Evolutionary conservation across 495 filamentous ascomycete genomes (phyloP).

Genomic region (Poronia punctata): DNA sequence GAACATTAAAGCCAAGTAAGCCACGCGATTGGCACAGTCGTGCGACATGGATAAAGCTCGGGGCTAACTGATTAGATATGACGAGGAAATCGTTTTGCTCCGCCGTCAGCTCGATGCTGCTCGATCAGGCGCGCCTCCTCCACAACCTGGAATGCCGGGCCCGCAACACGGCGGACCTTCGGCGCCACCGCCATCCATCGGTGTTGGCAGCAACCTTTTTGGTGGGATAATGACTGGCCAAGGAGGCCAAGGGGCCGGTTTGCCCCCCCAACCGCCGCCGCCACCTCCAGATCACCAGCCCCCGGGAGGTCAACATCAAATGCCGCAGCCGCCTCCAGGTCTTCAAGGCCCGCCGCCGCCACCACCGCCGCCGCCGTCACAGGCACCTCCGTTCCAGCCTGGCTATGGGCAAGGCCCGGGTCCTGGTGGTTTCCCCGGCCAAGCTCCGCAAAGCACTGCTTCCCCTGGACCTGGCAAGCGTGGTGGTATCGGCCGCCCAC

Average conservation of each 20-base stretch:
- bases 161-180: constrained; percentile 70
- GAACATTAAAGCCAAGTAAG: constrained; percentile 83
- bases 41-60: too few relatives aligned
- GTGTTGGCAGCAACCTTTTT: constrained; percentile 90
- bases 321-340: constrained; percentile 57
- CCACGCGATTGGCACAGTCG: too few relatives aligned
- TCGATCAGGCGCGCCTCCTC: constrained; percentile 59
- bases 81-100: constrained; percentile 79
- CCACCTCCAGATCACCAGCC: constrained; percentile 50
- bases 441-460: constrained; percentile 74
- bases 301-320: constrained; percentile 48
- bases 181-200: constrained; percentile 78
- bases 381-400: constrained; percentile 44
- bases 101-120: constrained; percentile 76
- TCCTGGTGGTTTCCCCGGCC: constrained; percentile 46
- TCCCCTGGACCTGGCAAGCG: constrained; percentile 73
- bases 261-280: constrained; percentile 79
- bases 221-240: constrained; percentile 92
- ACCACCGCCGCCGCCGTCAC: constrained; percentile 46
- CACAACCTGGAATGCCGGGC: constrained; percentile 53
- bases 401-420: constrained; percentile 45
- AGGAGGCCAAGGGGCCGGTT: constrained; percentile 73
- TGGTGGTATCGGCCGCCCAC: constrained; percentile 44
- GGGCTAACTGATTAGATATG: too few relatives aligned
- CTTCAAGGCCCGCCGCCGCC: constrained; percentile 58